These are phyloP conservation scores for Oryza coarctata DNA, from an alignment of 176 grass and related monocot genomes.

Conservation along the genomic window DNA sequence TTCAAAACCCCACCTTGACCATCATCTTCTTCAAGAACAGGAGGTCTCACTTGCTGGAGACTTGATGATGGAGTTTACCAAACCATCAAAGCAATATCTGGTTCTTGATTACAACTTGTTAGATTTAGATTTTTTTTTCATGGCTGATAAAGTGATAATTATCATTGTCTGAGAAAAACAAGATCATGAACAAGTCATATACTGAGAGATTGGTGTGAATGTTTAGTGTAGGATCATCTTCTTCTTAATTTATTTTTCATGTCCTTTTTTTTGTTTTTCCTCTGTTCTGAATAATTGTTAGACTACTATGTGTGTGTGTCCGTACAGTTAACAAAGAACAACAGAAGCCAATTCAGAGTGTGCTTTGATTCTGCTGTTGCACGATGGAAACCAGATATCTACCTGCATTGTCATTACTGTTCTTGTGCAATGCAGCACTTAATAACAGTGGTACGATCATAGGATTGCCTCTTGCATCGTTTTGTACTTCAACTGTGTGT, in stretches of 20 bases:
- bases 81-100: conserved; percentile 10
- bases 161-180: conserved; percentile 15
- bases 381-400: not conserved
- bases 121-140: not conserved
- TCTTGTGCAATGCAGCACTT: not conserved
- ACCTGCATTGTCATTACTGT: not conserved
- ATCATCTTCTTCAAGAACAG: not conserved
- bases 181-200: conserved; percentile 14
- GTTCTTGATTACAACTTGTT: conserved; percentile 13
- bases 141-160: not conserved
- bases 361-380: conserved; percentile 19
- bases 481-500: not conserved
- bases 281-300: not conserved
- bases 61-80: conserved; percentile 29
- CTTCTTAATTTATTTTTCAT: not conserved
- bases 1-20: conserved; percentile 56
- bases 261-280: no score
- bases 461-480: not conserved
- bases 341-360: not conserved
- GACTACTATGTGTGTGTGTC: not conserved
- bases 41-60: not conserved
- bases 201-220: not conserved
- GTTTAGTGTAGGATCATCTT: conserved; percentile 16
- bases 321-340: conserved; percentile 38
- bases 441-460: not conserved